Base-by-base conservation (phyloP, 139 green algal species). In the Micractinium conductrix region DNA sequence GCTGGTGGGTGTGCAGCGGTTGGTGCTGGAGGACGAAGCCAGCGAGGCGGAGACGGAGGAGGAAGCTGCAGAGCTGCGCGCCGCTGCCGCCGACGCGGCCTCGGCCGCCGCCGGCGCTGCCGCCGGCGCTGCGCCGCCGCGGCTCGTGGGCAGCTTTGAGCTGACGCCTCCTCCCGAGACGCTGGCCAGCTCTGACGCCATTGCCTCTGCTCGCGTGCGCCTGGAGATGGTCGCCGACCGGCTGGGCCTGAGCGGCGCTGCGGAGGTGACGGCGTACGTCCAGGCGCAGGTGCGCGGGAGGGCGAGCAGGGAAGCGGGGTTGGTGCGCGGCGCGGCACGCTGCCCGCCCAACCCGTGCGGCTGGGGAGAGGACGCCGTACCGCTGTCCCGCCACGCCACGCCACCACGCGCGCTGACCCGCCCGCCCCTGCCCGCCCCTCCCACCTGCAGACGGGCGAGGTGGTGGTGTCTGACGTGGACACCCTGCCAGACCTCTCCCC, bases 401-500 rank as follows among this genome's bases (percentile, higher is more conserved):
- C n/a, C n/a, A n/a, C n/a, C n/a, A n/a, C n/a, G n/a, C n/a, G n/a
- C n/a, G n/a, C n/a, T n/a, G n/a, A n/a, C n/a, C n/a, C n/a, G n/a
- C n/a, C n/a, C n/a, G n/a, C n/a, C n/a, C n/a, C n/a, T n/a, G n/a
- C n/a, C n/a, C n/a, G n/a, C n/a, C n/a, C n/a, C n/a, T n/a, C n/a
- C n/a, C n/a, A n/a, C n/a, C n/a, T n/a, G 8, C 87, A 91, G 50
- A 94, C 89, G 26, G 92, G 88, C 9, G 93, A 96, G 87, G 48
- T 96, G 28, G 81, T 96, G 33, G 81, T 96, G 2, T 89, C 87
- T 9, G 93, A 95, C 35, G 93, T 93, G 22, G 70, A 84, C 58
- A 48, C 87, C 28, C 50, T 69, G 50, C 88, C 88, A 26, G 75
- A 90, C 73, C 80, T 92, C 21, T 28, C n/a, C 45, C 65, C 79